Conservation (phyloP, 768 basidiomycete species). For the Asterophora parasitica region DNA sequence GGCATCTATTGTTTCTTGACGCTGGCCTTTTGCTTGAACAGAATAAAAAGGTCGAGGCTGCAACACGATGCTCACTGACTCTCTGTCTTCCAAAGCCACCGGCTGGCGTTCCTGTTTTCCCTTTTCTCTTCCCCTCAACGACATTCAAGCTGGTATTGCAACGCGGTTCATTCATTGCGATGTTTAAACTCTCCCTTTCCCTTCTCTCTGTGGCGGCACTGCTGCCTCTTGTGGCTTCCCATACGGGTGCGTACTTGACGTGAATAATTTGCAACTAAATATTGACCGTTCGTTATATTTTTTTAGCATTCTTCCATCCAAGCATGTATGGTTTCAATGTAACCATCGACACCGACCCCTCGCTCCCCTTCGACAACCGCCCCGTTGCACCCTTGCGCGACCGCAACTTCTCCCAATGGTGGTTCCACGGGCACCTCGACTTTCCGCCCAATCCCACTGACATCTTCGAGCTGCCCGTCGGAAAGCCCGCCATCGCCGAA, state of each 20-base stretch:
- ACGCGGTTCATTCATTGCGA: too few relatives aligned
- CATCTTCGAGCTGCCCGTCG: constrained; percentile 57
- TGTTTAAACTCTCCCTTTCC: background rate
- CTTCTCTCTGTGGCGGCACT: background rate
- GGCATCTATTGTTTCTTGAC: too few relatives aligned
- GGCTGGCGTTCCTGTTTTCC: too few relatives aligned
- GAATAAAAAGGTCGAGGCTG: too few relatives aligned
- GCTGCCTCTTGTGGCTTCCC: background rate
- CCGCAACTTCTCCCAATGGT: constrained; percentile 51
- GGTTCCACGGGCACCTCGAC: constrained; percentile 61
- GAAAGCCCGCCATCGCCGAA: constrained; percentile 47
- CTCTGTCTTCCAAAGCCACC: too few relatives aligned
- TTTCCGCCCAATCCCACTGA: constrained; percentile 53
- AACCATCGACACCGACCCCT: constrained; percentile 33
- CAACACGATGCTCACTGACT: too few relatives aligned
- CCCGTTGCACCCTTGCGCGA: constrained; percentile 44
- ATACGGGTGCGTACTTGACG: background rate
- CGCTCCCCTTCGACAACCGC: constrained; percentile 57
- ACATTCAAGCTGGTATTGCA: too few relatives aligned
- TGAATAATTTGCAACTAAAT: too few relatives aligned
- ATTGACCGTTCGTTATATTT: too few relatives aligned
- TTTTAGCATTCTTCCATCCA: constrained; percentile 46
- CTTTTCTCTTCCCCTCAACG: too few relatives aligned
- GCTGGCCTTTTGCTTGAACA: too few relatives aligned
- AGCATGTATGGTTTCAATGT: constrained; percentile 70